Evolutionary conservation across 176 grass and related monocot species (phyloP), one percentile per base, ranked within the genome.

Genomic region (Avena atlantica): DNA sequence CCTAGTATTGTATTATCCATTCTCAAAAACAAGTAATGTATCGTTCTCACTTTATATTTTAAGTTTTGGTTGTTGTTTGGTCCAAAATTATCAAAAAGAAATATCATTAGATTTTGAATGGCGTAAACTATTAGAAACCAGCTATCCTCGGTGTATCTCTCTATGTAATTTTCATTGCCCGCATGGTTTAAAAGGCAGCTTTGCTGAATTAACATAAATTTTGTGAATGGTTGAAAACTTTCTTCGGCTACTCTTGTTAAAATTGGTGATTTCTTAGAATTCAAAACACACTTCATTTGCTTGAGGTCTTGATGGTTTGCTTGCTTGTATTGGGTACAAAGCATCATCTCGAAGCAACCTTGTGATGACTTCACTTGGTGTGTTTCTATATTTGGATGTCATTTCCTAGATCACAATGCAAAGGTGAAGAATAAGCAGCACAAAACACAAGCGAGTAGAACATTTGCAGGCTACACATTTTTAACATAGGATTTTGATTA

Each of bases 51-150:
- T 47, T 61, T 80, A 47, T 47, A 47, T 47, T 47, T 47, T 47
- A 44, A 50, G 19, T 85, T 47, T 87, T 27, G 20, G 76, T 36
- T 83, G 47, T 3, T 20, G 40, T 70, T 40, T 88, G 6, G 20
- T 84, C 12, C 14, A 56, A 79, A 72, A 63, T 45, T 45, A 6
- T 51, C 19, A 57, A 57, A 51, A 23, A 62, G 34, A 61, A 79
- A 57, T 79, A 67, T 76, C 40, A 76, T 67, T 87, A 84, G 58
- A 69, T 59, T 61, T 14, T 80, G 49, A 79, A 82, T 63, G 47
- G 57, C 36, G 37, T 11, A 36, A 27, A 84, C 37, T 79, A 48
- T 75, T n/a, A 79, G 24, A 74, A 87, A 83, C 49, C 9, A 55
- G 12, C 13, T 78, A 57, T 52, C 56, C 48, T 78, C 8, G 60